phyloP scores from a whole-genome alignment of 23 red algal genomes.

The Gracilaria caudata region DNA sequence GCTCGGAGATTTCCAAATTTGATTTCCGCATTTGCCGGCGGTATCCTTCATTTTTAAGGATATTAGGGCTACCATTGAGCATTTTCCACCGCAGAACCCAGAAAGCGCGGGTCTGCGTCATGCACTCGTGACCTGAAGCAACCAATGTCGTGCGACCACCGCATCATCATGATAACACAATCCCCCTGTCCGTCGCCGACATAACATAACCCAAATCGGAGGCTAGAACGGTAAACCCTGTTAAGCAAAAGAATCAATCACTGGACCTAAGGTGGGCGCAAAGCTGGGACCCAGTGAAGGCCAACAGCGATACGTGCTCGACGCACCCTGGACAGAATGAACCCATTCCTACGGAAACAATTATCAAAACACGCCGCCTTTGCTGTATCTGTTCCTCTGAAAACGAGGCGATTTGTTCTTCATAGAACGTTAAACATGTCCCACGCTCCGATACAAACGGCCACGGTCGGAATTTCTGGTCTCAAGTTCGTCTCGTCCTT shows the following conservation, averaged over 20 bases:
- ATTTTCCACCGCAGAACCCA: too few species aligned
- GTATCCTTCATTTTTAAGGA: too few species aligned
- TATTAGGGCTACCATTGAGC: too few species aligned
- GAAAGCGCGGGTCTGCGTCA: too few species aligned
- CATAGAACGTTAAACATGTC: slow-evolving; percentile 14
- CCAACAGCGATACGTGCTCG: neutral
- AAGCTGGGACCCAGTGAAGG: neutral
- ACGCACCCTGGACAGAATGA: neutral
- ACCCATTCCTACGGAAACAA: neutral
- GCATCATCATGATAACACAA: too few species aligned
- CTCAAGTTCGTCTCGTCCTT: slow-evolving; percentile 66
- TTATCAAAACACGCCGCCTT: neutral
- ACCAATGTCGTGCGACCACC: too few species aligned
- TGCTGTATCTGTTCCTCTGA: slow-evolving; percentile 3
- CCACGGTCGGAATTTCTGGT: slow-evolving; percentile 10
- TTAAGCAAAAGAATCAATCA: neutral
- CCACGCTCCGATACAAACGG: neutral
- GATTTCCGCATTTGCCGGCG: too few species aligned
- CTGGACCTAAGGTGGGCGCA: neutral
- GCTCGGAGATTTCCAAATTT: too few species aligned
- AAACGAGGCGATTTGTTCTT: neutral
- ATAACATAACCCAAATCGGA: too few species aligned
- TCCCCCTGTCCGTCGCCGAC: too few species aligned
- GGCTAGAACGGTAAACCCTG: too few species aligned
- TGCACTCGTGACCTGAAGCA: too few species aligned